These are phyloP conservation scores for Teratosphaeria destructans DNA, from an alignment of 2,329 filamentous ascomycete genomes.

Conservation along the genomic window DNA sequence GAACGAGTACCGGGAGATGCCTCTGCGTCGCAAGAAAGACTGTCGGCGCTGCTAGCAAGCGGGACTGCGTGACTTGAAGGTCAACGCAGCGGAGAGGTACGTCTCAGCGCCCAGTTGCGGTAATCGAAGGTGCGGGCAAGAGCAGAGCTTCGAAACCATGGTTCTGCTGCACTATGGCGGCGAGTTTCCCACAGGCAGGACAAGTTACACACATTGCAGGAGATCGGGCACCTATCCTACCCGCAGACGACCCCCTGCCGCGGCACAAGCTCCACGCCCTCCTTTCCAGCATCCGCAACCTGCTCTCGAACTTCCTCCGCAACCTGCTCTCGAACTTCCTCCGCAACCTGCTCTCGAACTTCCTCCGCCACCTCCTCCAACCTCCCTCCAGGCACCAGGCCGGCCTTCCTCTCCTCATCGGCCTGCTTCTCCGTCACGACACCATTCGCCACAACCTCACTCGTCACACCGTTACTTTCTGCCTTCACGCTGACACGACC, in stretches of 20 bases:
- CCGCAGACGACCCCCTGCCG: constrained; percentile 37
- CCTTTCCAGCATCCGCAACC: constrained; percentile 3
- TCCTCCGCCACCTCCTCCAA: constrained; percentile 13
- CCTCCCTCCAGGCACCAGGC: constrained; percentile 19
- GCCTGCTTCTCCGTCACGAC: constrained; percentile 15
- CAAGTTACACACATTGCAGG: not conserved
- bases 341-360: constrained; percentile 8
- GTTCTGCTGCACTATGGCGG: not conserved
- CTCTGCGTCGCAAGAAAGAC: too few species aligned
- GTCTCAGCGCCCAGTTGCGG: too few species aligned
- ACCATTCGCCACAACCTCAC: not conserved
- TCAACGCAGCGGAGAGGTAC: too few species aligned
- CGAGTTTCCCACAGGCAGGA: not conserved
- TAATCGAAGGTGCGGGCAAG: too few species aligned
- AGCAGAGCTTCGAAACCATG: too few species aligned
- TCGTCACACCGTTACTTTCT: not conserved
- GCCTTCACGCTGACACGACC: not conserved
- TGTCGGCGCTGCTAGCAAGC: too few species aligned
- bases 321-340: constrained; percentile 7
- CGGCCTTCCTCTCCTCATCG: constrained; percentile 18
- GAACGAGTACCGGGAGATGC: too few species aligned
- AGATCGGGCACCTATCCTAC: constrained; percentile 10
- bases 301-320: constrained; percentile 6
- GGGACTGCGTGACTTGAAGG: too few species aligned
- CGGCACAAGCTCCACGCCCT: constrained; percentile 24